Evolutionary conservation across 805 yeast species (phyloP).

Genomic region (Lipomyces mesembrius): DNA sequence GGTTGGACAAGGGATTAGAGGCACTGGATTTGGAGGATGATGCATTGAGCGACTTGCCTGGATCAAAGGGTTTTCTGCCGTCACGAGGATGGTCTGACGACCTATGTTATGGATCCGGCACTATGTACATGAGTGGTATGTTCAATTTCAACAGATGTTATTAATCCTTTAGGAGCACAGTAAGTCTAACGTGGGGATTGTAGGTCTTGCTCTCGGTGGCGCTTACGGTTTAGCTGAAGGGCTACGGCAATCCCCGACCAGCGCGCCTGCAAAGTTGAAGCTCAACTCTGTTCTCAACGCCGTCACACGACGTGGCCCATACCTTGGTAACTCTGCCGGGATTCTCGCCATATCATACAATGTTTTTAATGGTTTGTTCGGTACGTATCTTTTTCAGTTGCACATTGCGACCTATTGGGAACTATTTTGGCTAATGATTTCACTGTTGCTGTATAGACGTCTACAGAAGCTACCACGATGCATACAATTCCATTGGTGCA

Average conservation of each 20-base stretch:
- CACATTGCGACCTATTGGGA: not conserved
- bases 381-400: constrained; percentile 13
- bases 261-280: constrained; percentile 78
- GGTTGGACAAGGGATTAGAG: constrained; percentile 57
- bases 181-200: not conserved
- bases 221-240: constrained; percentile 88
- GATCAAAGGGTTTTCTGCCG: constrained; percentile 87
- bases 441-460: constrained; percentile 57
- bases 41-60: constrained; percentile 72
- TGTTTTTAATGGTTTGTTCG: constrained; percentile 66
- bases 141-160: not conserved
- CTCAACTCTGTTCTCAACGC: constrained; percentile 89
- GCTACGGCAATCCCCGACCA: constrained; percentile 70
- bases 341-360: constrained; percentile 89
- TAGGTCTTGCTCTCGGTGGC: constrained; percentile 88
- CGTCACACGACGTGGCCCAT: constrained; percentile 94
- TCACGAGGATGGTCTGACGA: constrained; percentile 99
- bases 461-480: constrained; percentile 87
- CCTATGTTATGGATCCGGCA: constrained; percentile 96
- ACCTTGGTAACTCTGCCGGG: constrained; percentile 93
- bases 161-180: not conserved
- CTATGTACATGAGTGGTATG: constrained; percentile 70
- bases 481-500: constrained; percentile 77
- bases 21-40: constrained; percentile 89
- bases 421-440: not conserved